Conservation (phyloP, 176 grass and related monocot species). For the Thalia dealbata region DNA sequence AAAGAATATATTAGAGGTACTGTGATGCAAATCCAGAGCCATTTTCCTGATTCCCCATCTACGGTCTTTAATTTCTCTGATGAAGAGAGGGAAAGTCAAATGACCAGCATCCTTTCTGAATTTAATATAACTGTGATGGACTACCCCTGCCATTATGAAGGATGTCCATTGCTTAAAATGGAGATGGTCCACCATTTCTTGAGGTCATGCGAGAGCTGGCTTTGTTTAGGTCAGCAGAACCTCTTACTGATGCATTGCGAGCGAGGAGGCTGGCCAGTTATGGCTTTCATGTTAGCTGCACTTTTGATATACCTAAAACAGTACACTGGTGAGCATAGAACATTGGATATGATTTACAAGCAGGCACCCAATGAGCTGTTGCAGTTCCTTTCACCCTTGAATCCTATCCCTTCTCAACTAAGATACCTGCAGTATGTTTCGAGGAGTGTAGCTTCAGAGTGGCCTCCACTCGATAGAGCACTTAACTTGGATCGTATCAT, state of each 20-base stretch:
- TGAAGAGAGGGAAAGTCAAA: slow-evolving; percentile 47
- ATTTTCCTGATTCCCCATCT: slow-evolving; percentile 63
- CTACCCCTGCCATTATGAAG: slow-evolving; percentile 76
- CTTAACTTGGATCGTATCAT: slow-evolving; percentile 70
- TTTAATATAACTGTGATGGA: slow-evolving; percentile 70
- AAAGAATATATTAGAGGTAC: slow-evolving; percentile 49
- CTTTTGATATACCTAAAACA: slow-evolving; percentile 72
- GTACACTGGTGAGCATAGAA: slow-evolving; percentile 76
- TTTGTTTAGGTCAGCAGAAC: slow-evolving; percentile 52
- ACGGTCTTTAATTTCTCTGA: slow-evolving; percentile 70
- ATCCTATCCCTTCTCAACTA: slow-evolving; percentile 77
- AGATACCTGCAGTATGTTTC: slow-evolving; percentile 90
- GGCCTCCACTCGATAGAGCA: slow-evolving; percentile 70
- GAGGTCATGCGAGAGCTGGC: slow-evolving; percentile 82
- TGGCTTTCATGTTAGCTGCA: slow-evolving; percentile 84
- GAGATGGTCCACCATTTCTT: slow-evolving; percentile 72
- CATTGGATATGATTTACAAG: slow-evolving; percentile 84
- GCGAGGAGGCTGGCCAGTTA: slow-evolving; percentile 65
- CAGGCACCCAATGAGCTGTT: slow-evolving; percentile 61
- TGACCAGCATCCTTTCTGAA: slow-evolving; percentile 48
- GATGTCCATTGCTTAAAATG: slow-evolving; percentile 75
- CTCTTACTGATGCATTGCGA: slow-evolving; percentile 75
- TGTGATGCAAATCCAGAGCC: slow-evolving; percentile 38
- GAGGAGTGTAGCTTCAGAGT: slow-evolving; percentile 58
- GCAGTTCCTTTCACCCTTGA: slow-evolving; percentile 60